Evolutionary conservation across 345 rosid genomes (phyloP).

Genomic region (Luvunga scandens): DNA sequence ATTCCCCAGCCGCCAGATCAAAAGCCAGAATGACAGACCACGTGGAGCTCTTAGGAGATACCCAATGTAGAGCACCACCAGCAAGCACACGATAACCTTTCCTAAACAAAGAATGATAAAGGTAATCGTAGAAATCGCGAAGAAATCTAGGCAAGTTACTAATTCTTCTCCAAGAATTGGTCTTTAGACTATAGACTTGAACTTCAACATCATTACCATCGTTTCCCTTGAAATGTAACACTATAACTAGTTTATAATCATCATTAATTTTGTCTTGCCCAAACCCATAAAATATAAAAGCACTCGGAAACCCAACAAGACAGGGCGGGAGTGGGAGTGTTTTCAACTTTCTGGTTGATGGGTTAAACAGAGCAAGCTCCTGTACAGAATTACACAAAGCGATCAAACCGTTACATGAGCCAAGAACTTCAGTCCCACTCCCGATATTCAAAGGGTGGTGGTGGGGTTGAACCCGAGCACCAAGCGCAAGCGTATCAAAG

Average conservation of each 20-base stretch:
- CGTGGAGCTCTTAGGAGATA: constrained; percentile 22
- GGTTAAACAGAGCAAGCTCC: constrained; percentile 31
- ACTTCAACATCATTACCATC: constrained; percentile 18
- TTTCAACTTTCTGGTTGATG: constrained; percentile 26
- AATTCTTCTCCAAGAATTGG: constrained; percentile 35
- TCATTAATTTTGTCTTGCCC: constrained; percentile 32
- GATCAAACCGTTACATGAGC: constrained; percentile 43
- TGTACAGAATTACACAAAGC: constrained; percentile 30
- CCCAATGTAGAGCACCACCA: constrained; percentile 41
- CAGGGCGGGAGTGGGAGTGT: constrained; percentile 8
- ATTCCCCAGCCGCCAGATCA: constrained; percentile 22
- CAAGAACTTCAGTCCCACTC: constrained; percentile 11
- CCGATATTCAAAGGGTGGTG: constrained; percentile 18
- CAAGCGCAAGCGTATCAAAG: constrained; percentile 6
- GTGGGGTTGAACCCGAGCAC: too few relatives aligned
- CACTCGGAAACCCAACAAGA: too few relatives aligned
- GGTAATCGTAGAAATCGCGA: constrained; percentile 14
- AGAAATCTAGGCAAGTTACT: constrained; percentile 23
- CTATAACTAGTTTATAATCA: constrained; percentile 39
- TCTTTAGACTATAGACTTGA: constrained; percentile 34
- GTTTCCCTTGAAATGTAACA: constrained; percentile 24
- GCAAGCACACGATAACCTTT: constrained; percentile 39
- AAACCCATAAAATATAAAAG: constrained; percentile 28
- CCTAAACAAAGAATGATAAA: constrained; percentile 24
- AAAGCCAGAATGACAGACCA: constrained; percentile 27